Evolutionary conservation across 2,329 filamentous ascomycete genomes (phyloP), one percentile per base, ranked within the genome.

Genomic region (Orbilia quercus): DNA sequence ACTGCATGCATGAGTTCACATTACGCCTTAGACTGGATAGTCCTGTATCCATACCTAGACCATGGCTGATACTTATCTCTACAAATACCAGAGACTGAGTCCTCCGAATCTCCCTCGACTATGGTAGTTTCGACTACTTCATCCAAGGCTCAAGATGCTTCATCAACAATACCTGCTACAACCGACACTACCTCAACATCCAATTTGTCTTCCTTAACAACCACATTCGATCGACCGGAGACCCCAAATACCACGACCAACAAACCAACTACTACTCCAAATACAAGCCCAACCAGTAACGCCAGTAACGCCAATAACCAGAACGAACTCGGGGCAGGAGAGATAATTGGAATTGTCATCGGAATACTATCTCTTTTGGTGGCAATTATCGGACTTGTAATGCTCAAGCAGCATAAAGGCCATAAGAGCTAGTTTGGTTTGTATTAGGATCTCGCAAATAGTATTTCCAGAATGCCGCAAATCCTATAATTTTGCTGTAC

Each of bases 291-390:
- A n/a, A n/a, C n/a, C n/a, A n/a, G n/a, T n/a, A n/a, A n/a, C n/a
- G n/a, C n/a, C n/a, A 48, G 23, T 20, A 12, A n/a, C 11, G n/a
- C 5, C 23, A 16, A 16, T 4, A 28, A 23, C 45, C 6, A 23
- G 23, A 48, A 48, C 7, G 23, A 7, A 9, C 45, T 48, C 20
- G 45, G 45, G 23, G 23, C 45, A 11, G 45, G 7, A 7, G 45
- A 48, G 20, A 48, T 48, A 9, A 48, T 48, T 23, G 45, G 45
- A 7, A 48, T 48, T 48, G 45, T 48, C 7, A 28, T 48, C n/a
- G 45, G 45, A 23, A 22, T 48, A 48, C 20, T 48, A 9, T 48
- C 45, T 23, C 45, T 48, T 48, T 6, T 48, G 16, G 45, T 48
- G 6, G 45, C 45, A 23, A 23, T 48, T 11, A 16, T 16, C 6